A percentile compares a stretch with the other conserved stretches of the same genome.
Conservation (phyloP, 2,329 filamentous ascomycete genomes). For the Colletotrichum echinochloae region DNA sequence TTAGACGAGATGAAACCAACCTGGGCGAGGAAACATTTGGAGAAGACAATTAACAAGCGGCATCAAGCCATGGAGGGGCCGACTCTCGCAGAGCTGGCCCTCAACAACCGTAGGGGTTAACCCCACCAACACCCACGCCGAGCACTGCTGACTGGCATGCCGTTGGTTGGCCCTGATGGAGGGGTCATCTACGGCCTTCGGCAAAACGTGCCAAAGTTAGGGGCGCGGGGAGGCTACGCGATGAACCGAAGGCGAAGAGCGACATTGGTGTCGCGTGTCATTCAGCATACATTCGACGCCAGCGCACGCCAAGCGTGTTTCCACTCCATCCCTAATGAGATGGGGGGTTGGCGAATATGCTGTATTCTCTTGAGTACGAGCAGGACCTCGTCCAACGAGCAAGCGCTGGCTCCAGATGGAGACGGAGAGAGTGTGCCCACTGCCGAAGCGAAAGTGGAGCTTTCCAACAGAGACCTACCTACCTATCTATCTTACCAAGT, state of each 20-base stretch:
- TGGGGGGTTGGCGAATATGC: constrained; percentile 13
- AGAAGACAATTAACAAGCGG: neutral
- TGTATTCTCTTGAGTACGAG: constrained; percentile 1
- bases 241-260: constrained; percentile 7
- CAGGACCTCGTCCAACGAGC: neutral
- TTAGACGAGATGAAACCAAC: neutral
- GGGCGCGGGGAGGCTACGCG: constrained; percentile 3
- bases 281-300: constrained; percentile 9
- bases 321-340: neutral
- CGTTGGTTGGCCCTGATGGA: constrained; percentile 31
- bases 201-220: constrained; percentile 12
- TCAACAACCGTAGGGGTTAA: constrained; percentile 5
- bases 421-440: constrained; percentile 1
- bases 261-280: constrained; percentile 36
- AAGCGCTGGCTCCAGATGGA: constrained; percentile 9
- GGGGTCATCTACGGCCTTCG: constrained; percentile 14
- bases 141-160: constrained; percentile 22
- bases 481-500: too few species aligned
- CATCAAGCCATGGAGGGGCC: neutral
- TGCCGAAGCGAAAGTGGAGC: constrained; percentile 32
- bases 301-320: constrained; percentile 21
- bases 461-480: neutral
- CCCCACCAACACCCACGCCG: constrained; percentile 34
- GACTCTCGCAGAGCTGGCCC: neutral
- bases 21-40: neutral